Conservation (phyloP, 306 rosid species). For the Cucurbita ficifolia region DNA sequence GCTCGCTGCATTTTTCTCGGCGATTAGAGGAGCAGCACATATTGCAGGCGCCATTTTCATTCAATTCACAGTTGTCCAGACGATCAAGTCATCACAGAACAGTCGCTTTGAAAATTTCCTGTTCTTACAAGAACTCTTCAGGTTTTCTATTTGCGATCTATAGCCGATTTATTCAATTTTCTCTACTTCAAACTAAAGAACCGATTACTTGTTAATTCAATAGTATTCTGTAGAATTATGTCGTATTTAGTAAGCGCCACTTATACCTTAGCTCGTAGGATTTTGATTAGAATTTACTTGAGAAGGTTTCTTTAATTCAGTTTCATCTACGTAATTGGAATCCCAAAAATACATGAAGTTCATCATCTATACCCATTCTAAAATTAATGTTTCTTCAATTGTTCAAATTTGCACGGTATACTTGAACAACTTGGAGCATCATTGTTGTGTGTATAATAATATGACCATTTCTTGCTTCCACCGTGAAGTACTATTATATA, state of each 20-base stretch:
- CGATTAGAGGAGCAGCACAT: constrained; percentile 19
- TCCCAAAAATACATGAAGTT: background rate
- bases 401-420: background rate
- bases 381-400: background rate
- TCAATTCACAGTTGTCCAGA: constrained; percentile 12
- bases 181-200: background rate
- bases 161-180: background rate
- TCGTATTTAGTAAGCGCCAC: background rate
- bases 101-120: constrained; percentile 31
- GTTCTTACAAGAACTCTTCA: constrained; percentile 49
- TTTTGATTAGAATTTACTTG: background rate
- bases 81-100: constrained; percentile 21
- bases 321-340: background rate
- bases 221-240: background rate
- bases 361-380: background rate
- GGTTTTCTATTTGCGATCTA: constrained; percentile 21
- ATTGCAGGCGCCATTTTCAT: constrained; percentile 21
- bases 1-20: constrained; percentile 19
- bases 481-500: background rate
- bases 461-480: background rate
- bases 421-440: background rate
- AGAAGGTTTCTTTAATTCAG: background rate
- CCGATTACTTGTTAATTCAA: background rate
- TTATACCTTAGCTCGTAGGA: background rate
- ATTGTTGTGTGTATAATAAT: background rate